Evolutionary conservation across 768 basidiomycete genomes (phyloP).

Genomic region (Amanita molliuscula): DNA sequence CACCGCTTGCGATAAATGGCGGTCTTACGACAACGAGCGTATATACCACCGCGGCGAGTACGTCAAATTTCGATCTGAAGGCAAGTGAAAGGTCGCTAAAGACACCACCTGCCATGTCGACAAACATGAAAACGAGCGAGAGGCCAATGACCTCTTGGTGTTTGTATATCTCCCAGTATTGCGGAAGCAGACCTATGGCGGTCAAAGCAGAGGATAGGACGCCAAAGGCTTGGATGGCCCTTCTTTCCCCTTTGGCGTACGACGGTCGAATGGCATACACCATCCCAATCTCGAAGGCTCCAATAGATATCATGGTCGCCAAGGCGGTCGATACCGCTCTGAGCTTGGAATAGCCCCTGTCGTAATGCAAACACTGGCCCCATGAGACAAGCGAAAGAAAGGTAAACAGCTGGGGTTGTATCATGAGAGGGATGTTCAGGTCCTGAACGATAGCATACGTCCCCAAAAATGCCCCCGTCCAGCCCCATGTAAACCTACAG

Average conservation of each 20-base stretch:
- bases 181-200: conserved; percentile 38
- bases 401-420: conserved; percentile 59
- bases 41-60: conserved; percentile 53
- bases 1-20: neutral
- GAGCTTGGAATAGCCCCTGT: conserved; percentile 24
- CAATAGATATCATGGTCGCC: conserved; percentile 32
- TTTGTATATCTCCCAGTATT: conserved; percentile 70
- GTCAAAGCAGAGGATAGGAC: conserved; percentile 50
- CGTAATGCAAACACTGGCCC: conserved; percentile 69
- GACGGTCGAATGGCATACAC: conserved; percentile 46
- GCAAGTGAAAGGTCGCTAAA: conserved; percentile 63
- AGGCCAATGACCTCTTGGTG: conserved; percentile 57
- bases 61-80: conserved; percentile 55
- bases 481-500: conserved; percentile 51
- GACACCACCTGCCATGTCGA: conserved; percentile 63
- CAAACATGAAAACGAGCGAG: conserved; percentile 53
- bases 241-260: conserved; percentile 18
- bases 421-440: conserved; percentile 62
- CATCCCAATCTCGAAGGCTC: conserved; percentile 47
- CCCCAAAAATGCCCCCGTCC: conserved; percentile 52
- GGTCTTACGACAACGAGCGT: conserved; percentile 46
- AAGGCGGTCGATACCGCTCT: conserved; percentile 26
- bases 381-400: conserved; percentile 51
- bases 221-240: conserved; percentile 46
- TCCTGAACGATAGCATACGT: conserved; percentile 54